Evolutionary conservation across 2,329 filamentous ascomycete genomes (phyloP).

Genomic region (Verticillium nubilum): DNA sequence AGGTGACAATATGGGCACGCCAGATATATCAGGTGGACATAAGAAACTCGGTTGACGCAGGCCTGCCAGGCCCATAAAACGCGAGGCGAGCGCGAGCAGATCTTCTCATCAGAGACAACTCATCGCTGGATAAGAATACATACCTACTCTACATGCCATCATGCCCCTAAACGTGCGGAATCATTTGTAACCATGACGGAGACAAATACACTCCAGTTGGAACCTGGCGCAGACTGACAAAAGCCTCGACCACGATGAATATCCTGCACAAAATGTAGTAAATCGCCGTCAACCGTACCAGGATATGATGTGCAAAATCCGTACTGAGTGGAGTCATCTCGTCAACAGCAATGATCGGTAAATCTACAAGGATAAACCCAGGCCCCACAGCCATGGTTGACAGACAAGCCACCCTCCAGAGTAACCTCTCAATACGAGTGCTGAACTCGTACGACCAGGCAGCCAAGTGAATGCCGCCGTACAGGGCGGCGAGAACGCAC

Average conservation of each 20-base stretch:
- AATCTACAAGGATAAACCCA: background rate
- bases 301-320: background rate
- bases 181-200: background rate
- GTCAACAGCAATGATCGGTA: background rate
- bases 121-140: too few species aligned
- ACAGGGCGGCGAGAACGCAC: background rate
- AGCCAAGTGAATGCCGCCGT: background rate
- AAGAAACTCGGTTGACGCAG: too few species aligned
- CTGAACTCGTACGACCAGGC: background rate
- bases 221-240: background rate
- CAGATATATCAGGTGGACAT: too few species aligned
- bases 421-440: background rate
- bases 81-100: too few species aligned
- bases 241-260: background rate
- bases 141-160: too few species aligned
- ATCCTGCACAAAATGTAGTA: background rate
- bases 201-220: background rate
- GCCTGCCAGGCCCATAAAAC: too few species aligned
- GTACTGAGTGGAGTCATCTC: background rate
- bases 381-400: background rate
- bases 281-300: too few species aligned
- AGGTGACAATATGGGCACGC: too few species aligned
- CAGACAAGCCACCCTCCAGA: background rate
- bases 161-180: slow-evolving; percentile 1
- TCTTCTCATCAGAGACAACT: too few species aligned